These are phyloP conservation scores for Sungouiozyma ichnusensis DNA, from an alignment of 805 yeast species.

Conservation along the genomic window DNA sequence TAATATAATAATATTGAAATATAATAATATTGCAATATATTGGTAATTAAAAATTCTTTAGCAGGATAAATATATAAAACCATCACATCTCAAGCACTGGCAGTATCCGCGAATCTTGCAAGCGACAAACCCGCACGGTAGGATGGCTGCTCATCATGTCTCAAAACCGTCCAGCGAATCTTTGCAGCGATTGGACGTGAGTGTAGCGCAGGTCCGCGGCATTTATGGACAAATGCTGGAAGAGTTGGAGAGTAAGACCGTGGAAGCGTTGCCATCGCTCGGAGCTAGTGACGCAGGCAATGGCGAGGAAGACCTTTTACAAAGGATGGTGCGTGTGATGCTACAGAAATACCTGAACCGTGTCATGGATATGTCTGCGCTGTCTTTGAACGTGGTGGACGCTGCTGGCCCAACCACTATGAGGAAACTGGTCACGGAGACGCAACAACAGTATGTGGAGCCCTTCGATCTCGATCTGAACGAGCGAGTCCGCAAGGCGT, in stretches of 20 bases:
- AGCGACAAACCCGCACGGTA: too few species aligned
- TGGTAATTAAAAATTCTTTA: too few species aligned
- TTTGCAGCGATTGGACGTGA: conserved; percentile 12
- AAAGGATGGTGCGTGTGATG: conserved; percentile 16
- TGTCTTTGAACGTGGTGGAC: conserved; percentile 49
- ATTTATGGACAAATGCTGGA: conserved; percentile 23
- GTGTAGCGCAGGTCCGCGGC: conserved; percentile 20
- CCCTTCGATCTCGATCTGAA: conserved; percentile 62
- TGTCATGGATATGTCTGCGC: conserved; percentile 42
- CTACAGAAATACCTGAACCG: conserved; percentile 17
- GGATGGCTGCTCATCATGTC: too few species aligned
- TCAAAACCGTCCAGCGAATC: too few species aligned
- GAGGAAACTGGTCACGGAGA: conserved; percentile 11
- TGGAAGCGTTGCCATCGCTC: conserved; percentile 11
- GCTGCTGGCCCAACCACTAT: conserved; percentile 20
- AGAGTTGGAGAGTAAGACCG: conserved; percentile 14
- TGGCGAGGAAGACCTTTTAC: conserved; percentile 9
- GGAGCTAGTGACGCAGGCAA: neutral
- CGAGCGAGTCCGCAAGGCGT: conserved; percentile 44
- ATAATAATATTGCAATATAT: neutral
- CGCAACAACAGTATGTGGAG: conserved; percentile 35
- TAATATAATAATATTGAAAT: too few species aligned
- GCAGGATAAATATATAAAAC: too few species aligned
- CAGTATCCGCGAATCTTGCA: too few species aligned
- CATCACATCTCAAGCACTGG: too few species aligned